phyloP scores from a whole-genome alignment of 2,329 filamentous ascomycete genomes.

The Cladosporium phlei region DNA sequence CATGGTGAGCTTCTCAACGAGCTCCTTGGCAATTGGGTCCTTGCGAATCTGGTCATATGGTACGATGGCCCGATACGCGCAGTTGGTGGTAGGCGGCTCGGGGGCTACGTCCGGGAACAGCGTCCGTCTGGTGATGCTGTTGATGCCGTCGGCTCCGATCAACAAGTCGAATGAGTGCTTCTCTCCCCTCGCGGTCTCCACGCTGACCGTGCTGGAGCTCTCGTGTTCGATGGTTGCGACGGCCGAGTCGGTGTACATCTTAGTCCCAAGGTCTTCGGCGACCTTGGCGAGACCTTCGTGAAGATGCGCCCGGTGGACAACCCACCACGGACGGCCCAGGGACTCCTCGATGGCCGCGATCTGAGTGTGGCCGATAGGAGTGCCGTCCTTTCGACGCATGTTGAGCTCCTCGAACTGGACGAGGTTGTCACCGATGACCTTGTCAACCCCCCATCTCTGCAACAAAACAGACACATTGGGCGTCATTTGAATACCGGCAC shows the following conservation, averaged over 20 bases:
- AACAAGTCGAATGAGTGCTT: constrained; percentile 25
- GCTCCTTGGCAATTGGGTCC: constrained; percentile 36
- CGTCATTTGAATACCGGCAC: constrained; percentile 25
- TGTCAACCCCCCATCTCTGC: constrained; percentile 37
- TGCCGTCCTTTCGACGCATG: constrained; percentile 38
- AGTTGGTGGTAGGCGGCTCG: constrained; percentile 37
- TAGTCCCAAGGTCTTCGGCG: constrained; percentile 36
- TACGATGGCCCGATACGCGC: constrained; percentile 44
- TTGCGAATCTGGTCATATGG: constrained; percentile 40
- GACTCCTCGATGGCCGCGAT: constrained; percentile 32
- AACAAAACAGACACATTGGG: constrained; percentile 40
- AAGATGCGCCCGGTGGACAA: constrained; percentile 46
- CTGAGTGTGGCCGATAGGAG: constrained; percentile 34
- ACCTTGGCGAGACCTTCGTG: constrained; percentile 41
- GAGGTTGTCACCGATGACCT: constrained; percentile 39
- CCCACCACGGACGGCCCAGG: constrained; percentile 40
- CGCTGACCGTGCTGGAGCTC: constrained; percentile 24
- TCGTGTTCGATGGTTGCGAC: constrained; percentile 33
- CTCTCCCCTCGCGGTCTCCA: constrained; percentile 28
- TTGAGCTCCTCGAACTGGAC: constrained; percentile 39
- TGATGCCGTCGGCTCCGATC: constrained; percentile 30
- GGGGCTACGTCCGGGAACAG: constrained; percentile 42
- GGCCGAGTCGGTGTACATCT: constrained; percentile 35
- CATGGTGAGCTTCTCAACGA: constrained; percentile 37
- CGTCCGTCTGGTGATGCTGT: constrained; percentile 33